Evolutionary conservation across 495 filamentous ascomycete species (phyloP).

Genomic region (Penicillium canescens): DNA sequence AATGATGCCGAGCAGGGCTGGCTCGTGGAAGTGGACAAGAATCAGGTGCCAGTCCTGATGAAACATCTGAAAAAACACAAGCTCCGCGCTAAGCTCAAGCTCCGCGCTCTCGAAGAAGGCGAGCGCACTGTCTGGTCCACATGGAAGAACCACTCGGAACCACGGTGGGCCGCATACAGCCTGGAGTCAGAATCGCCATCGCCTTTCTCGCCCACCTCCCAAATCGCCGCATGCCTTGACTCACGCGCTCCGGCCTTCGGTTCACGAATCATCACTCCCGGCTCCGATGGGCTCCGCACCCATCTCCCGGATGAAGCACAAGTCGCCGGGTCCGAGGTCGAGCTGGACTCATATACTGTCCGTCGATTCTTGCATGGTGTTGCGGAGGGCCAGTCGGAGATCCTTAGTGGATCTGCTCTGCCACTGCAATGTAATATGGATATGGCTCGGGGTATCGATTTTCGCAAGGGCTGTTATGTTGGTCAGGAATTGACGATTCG

Average conservation of each 20-base stretch:
- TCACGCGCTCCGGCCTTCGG: constrained; percentile 70
- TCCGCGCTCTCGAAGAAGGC: constrained; percentile 60
- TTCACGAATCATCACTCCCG: constrained; percentile 52
- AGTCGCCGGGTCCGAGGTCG: constrained; percentile 35
- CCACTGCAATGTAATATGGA: constrained; percentile 87
- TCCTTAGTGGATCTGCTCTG: constrained; percentile 65
- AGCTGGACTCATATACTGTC: constrained; percentile 56
- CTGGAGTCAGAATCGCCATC: constrained; percentile 37
- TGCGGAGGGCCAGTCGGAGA: constrained; percentile 79
- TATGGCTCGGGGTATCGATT: constrained; percentile 79
- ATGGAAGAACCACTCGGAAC: constrained; percentile 57
- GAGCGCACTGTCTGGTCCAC: constrained; percentile 66
- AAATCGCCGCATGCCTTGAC: constrained; percentile 55
- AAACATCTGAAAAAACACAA: constrained; percentile 81
- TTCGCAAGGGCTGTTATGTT: constrained; percentile 94
- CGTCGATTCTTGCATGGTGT: constrained; percentile 77
- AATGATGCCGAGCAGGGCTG: constrained; percentile 52
- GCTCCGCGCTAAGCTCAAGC: constrained; percentile 72
- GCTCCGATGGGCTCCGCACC: constrained; percentile 37
- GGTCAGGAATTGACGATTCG: constrained; percentile 96
- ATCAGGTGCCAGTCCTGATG: constrained; percentile 57
- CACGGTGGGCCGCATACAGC: constrained; percentile 48
- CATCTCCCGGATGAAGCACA: constrained; percentile 39
- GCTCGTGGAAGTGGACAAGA: constrained; percentile 79
- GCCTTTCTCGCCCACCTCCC: constrained; percentile 21